A percentile compares a stretch with the other conserved stretches of the same genome.
These are phyloP conservation scores for Rubroboletus satanas DNA, from an alignment of 768 basidiomycete species.

Conservation along the genomic window DNA sequence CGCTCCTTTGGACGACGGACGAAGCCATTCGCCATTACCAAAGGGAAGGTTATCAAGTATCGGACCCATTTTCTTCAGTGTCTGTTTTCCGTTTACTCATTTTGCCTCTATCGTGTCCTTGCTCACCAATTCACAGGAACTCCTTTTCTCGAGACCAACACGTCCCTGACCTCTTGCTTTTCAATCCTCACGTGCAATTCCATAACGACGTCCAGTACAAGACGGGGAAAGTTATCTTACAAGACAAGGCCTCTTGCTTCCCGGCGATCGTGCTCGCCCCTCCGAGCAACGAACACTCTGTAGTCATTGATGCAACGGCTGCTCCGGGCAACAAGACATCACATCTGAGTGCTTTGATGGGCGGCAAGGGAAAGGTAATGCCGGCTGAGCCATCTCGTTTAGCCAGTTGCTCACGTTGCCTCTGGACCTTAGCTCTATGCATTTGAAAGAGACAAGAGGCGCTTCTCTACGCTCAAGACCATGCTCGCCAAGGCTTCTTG, in stretches of 20 bases:
- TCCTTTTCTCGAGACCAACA: slow-evolving; percentile 74
- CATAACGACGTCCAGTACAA: slow-evolving; percentile 70
- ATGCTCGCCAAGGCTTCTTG: slow-evolving; percentile 89
- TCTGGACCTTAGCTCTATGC: slow-evolving; percentile 61
- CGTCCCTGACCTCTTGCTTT: slow-evolving; percentile 76
- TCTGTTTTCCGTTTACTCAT: slow-evolving; percentile 22
- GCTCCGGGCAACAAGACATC: slow-evolving; percentile 99
- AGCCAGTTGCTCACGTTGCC: neutral
- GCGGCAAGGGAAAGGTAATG: slow-evolving; percentile 70
- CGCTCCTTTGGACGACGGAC: slow-evolving; percentile 58
- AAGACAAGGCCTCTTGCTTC: slow-evolving; percentile 98
- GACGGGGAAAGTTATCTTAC: slow-evolving; percentile 81
- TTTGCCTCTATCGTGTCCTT: neutral
- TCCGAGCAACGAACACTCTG: slow-evolving; percentile 43
- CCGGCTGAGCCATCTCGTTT: neutral
- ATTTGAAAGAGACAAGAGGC: slow-evolving; percentile 80
- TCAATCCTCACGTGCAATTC: slow-evolving; percentile 63
- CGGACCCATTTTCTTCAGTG: slow-evolving; percentile 53
- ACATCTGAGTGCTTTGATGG: slow-evolving; percentile 86
- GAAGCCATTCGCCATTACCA: slow-evolving; percentile 59
- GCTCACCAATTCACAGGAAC: slow-evolving; percentile 38
- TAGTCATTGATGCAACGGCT: slow-evolving; percentile 90
- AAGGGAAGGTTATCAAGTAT: slow-evolving; percentile 51
- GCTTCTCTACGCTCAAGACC: slow-evolving; percentile 76
- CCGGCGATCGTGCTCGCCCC: slow-evolving; percentile 86